These are phyloP conservation scores for Phytophthora pini DNA, from an alignment of 352 stramenopile genomes.

Conservation along the genomic window DNA sequence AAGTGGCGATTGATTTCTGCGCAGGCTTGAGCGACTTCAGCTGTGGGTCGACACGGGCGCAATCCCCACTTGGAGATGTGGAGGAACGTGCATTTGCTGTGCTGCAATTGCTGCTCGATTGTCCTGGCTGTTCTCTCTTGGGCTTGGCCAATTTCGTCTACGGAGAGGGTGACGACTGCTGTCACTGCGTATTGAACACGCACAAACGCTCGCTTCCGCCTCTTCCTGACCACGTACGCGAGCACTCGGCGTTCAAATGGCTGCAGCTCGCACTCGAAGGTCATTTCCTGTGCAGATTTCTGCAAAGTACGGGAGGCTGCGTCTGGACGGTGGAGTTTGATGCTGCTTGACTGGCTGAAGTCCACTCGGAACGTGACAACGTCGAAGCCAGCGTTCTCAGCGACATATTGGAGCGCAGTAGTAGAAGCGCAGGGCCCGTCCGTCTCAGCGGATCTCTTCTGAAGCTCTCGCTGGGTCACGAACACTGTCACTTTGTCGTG, in stretches of 20 bases:
- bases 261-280: constrained; percentile 36
- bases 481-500: constrained; percentile 43
- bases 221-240: constrained; percentile 37
- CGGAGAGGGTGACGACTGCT: constrained; percentile 13
- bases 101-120: constrained; percentile 13
- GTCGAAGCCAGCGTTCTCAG: constrained; percentile 47
- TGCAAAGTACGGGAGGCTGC: constrained; percentile 1
- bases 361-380: constrained; percentile 48
- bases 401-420: constrained; percentile 50
- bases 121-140: constrained; percentile 4
- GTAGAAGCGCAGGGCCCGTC: not conserved
- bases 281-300: constrained; percentile 13
- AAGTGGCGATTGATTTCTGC: constrained; percentile 52
- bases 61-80: constrained; percentile 26
- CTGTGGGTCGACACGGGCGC: constrained; percentile 7
- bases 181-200: constrained; percentile 45
- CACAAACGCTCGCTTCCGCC: constrained; percentile 46
- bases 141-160: constrained; percentile 13
- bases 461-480: constrained; percentile 33
- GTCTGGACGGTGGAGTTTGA: constrained; percentile 38
- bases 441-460: not conserved
- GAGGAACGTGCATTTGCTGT: constrained; percentile 19
- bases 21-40: constrained; percentile 20
- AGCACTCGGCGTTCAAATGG: constrained; percentile 48
- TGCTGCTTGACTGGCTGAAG: constrained; percentile 48